phyloP scores from a whole-genome alignment of 108 stramenopile genomes.

The Cyclostephanos invisitatus region DNA sequence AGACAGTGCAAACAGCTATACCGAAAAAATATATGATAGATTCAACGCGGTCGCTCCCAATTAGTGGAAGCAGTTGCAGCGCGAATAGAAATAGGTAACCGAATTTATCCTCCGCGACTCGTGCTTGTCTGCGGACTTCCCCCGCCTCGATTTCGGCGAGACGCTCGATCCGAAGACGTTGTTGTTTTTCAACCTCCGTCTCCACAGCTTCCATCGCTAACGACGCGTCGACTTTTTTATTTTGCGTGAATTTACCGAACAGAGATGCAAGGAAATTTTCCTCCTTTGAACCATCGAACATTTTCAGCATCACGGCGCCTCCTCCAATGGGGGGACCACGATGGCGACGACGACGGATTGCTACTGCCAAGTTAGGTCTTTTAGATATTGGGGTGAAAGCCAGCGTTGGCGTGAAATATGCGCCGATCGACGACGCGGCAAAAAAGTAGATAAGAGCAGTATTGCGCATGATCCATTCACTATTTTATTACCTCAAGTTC shows the following conservation, averaged over 20 bases:
- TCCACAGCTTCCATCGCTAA: slow-evolving; percentile 6
- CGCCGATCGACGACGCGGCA: not conserved
- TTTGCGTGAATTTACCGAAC: slow-evolving; percentile 1
- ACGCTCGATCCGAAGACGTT: slow-evolving; percentile 35
- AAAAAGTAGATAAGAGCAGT: not conserved
- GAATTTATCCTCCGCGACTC: slow-evolving; percentile 36
- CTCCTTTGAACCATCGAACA: slow-evolving; percentile 4
- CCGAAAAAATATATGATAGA: slow-evolving; percentile 34
- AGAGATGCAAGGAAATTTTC: slow-evolving; percentile 9
- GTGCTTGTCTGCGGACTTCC: slow-evolving; percentile 31
- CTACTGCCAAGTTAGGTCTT: not conserved
- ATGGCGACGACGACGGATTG: not conserved
- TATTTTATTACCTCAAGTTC: too few species aligned
- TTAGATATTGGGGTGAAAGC: slow-evolving; percentile 3
- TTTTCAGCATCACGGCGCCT: not conserved
- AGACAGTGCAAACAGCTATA: slow-evolving; percentile 35
- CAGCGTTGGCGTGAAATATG: not conserved
- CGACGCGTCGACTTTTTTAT: not conserved
- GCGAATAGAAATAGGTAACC: slow-evolving; percentile 39
- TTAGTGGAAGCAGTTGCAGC: slow-evolving; percentile 32
- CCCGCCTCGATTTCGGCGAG: slow-evolving; percentile 36
- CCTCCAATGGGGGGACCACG: not conserved
- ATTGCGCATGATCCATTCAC: not conserved
- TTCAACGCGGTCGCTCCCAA: slow-evolving; percentile 34
- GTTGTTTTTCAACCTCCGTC: slow-evolving; percentile 23